Percentiles rank a stretch among this genome's conserved stretches.
phyloP scores from a whole-genome alignment of 164 flowering plant species.

The Sextonia rubra region DNA sequence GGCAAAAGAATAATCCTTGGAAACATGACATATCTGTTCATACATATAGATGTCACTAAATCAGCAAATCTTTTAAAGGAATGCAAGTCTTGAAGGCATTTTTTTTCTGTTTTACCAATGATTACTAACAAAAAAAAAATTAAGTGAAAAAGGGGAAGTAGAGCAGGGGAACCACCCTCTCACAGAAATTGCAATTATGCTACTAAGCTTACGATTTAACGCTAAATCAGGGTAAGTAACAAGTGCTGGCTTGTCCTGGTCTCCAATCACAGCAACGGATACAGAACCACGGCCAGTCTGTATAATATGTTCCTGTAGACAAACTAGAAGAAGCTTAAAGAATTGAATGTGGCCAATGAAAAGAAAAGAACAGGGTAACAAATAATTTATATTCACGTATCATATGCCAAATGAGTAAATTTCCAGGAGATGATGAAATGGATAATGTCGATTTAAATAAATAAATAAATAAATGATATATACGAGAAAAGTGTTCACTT shows the following conservation, averaged over 20 bases:
- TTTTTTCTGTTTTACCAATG: neutral
- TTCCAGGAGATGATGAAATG: neutral
- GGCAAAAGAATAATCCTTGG: constrained; percentile 81
- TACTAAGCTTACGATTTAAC: constrained; percentile 64
- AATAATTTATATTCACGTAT: too few species aligned
- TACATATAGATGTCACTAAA: neutral
- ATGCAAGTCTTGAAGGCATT: too few species aligned
- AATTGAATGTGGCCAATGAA: too few species aligned
- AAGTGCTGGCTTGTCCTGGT: constrained; percentile 83
- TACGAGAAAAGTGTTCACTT: too few species aligned
- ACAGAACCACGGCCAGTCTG: constrained; percentile 70
- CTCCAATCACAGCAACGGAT: constrained; percentile 81
- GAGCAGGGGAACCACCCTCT: neutral
- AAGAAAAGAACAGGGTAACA: too few species aligned
- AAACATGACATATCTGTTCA: constrained; percentile 81
- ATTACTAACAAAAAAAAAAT: too few species aligned
- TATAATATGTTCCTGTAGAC: constrained; percentile 63
- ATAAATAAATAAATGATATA: too few species aligned
- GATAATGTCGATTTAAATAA: too few species aligned
- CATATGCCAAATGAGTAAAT: neutral
- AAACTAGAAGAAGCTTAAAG: constrained; percentile 3
- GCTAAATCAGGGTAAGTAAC: constrained; percentile 93
- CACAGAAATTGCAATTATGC: neutral
- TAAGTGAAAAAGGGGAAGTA: neutral
- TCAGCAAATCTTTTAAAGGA: too few species aligned